These are phyloP conservation scores for Gaillardinia entomophila DNA, from an alignment of 805 yeast genomes.

Conservation along the genomic window DNA sequence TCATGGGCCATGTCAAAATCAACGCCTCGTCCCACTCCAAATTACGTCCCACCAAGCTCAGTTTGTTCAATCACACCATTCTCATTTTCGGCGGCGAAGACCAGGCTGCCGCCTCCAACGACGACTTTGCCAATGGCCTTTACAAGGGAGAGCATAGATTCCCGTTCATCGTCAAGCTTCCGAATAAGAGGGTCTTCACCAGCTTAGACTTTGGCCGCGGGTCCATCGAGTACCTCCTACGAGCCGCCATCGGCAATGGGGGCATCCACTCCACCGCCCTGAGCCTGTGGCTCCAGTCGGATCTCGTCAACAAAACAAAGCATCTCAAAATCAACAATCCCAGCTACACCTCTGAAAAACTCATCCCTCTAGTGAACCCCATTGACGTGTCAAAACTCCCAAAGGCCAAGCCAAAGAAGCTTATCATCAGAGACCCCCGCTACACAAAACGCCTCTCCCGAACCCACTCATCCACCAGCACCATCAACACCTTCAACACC, in stretches of 20 bases:
- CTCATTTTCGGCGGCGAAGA: conserved; percentile 46
- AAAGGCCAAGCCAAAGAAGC: conserved; percentile 58
- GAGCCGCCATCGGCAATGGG: conserved; percentile 38
- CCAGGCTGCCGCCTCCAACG: conserved; percentile 2
- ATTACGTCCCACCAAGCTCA: conserved; percentile 45
- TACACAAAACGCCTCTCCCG: conserved; percentile 19
- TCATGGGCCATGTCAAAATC: conserved; percentile 53
- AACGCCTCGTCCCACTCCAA: conserved; percentile 49
- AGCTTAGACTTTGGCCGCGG: conserved; percentile 83
- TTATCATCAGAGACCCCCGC: conserved; percentile 54
- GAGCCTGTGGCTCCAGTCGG: neutral
- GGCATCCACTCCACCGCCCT: neutral
- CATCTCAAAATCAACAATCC: conserved; percentile 20
- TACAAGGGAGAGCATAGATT: conserved; percentile 82
- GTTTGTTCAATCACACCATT: conserved; percentile 54
- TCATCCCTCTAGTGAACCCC: conserved; percentile 61
- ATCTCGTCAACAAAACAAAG: conserved; percentile 13
- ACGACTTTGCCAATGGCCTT: conserved; percentile 41
- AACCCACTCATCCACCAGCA: conserved; percentile 26
- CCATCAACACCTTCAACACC: conserved; percentile 21
- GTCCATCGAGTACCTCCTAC: conserved; percentile 61
- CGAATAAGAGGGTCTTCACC: conserved; percentile 64
- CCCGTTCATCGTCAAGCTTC: conserved; percentile 80
- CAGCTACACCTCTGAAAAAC: conserved; percentile 46
- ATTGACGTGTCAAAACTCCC: conserved; percentile 66